Evolutionary conservation across 805 yeast genomes (phyloP), one percentile per base, ranked within the genome.

Genomic region (Cyberlindnera euphorbiiphila): DNA sequence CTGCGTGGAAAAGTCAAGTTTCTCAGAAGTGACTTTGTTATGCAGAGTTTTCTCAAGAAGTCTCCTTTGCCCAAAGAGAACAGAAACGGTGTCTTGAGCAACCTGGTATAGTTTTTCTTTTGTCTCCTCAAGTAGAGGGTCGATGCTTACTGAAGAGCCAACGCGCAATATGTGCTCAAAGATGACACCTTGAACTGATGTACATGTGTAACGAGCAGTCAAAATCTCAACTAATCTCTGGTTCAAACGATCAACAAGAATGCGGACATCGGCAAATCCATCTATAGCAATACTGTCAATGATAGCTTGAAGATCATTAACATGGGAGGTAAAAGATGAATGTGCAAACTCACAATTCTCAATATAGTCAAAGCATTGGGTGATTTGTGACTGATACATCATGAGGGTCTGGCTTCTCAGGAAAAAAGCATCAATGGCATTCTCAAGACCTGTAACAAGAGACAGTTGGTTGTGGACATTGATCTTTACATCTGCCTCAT

Each of bases 111-210:
- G 60, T 1, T 32, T 3, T 14, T 47, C 44, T 35, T 71, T 72
- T 0, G 74, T 49, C 0, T 29, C 15, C 23, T 62, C 67, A 0
- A 76, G 44, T 0, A 68, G 51, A 0, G 83, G 82, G 0, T 42
- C 19, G 4, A 74, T 47, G 4, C 40, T 35, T 20, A 78, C 58
- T 0, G 55, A 41, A 22, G 62, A 62, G 31, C 61, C 62, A 17
- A 69, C 57, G 0, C 56, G 25, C 4, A 77, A 53, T 3, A 49
- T 53, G 46, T 71, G 78, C 4, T 22, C 48, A 40, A 34, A 25
- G 1, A 15, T 11, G 23, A 32, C 18, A 50, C 10, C 33, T 38
- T 1, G 17, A 24, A 15, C 20, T 1, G 33, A 24, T 9, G 17
- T 37, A 10, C 32, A 20, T 4, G 38, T 21, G 32, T 60, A 62